Evolutionary conservation across 169 alveolate species (phyloP).

Genomic region (Cystoisospora suis): DNA sequence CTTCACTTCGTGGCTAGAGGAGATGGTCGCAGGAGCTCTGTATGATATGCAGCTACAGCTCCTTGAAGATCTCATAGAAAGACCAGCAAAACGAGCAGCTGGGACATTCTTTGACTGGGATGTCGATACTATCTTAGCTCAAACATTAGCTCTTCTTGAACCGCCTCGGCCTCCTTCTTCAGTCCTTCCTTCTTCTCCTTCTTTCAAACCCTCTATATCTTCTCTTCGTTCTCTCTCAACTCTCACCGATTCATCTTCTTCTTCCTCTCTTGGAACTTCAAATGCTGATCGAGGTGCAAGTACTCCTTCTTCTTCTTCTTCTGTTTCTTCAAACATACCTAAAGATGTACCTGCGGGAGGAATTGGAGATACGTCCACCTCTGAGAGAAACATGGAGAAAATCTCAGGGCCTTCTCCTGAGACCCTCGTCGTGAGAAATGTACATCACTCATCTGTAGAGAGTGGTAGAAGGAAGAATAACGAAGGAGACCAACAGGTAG

Average conservation of each 20-base stretch:
- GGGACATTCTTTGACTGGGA: constrained; percentile 22
- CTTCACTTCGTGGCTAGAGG: neutral
- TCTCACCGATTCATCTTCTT: neutral
- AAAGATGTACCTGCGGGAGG: too few relatives aligned
- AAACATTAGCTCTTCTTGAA: neutral
- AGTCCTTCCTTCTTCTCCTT: neutral
- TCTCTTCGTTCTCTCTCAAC: neutral
- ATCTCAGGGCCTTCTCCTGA: too few relatives aligned
- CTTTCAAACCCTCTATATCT: neutral
- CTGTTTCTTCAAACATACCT: too few relatives aligned
- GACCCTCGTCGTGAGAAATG: too few relatives aligned
- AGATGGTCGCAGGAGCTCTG: neutral
- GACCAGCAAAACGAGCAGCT: constrained; percentile 15
- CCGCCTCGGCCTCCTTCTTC: constrained; percentile 4
- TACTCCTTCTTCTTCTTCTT: neutral
- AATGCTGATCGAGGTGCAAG: neutral
- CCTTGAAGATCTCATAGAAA: constrained; percentile 8
- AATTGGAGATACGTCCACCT: too few relatives aligned
- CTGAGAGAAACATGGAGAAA: too few relatives aligned
- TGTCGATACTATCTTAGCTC: neutral
- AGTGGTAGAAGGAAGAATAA: too few relatives aligned
- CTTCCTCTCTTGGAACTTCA: neutral
- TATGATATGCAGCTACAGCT: constrained; percentile 27
- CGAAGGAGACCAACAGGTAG: too few relatives aligned
- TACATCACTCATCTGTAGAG: too few relatives aligned